phyloP scores from a whole-genome alignment of 805 yeast species.

The Debaryomyces prosopidis region DNA sequence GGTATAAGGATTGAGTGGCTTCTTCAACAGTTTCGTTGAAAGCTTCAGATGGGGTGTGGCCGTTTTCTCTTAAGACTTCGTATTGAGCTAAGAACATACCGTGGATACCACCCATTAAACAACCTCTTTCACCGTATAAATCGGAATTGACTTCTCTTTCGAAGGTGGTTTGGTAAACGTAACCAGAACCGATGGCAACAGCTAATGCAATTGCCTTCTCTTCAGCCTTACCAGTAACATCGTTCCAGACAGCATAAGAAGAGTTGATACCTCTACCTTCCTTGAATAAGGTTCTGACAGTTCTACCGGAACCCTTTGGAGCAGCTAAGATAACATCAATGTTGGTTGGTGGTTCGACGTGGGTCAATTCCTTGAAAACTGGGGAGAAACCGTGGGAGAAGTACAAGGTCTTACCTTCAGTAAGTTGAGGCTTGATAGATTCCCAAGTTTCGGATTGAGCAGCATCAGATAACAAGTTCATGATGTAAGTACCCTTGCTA shows the following conservation, averaged over 20 bases:
- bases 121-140: slow-evolving; percentile 99
- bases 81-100: slow-evolving; percentile 99
- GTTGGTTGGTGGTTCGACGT: slow-evolving; percentile 93
- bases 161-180: slow-evolving; percentile 99
- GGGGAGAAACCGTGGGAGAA: slow-evolving; percentile 99
- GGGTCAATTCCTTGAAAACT: slow-evolving; percentile 95
- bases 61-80: slow-evolving; percentile 99
- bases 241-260: slow-evolving; percentile 99
- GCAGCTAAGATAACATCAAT: slow-evolving; percentile 98
- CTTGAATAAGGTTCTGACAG: slow-evolving; percentile 98
- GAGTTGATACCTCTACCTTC: slow-evolving; percentile 99
- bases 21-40: slow-evolving; percentile 99
- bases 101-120: slow-evolving; percentile 99
- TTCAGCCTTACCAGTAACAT: slow-evolving; percentile 98
- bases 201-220: slow-evolving; percentile 98
- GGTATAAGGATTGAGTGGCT: slow-evolving; percentile 99
- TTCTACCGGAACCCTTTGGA: slow-evolving; percentile 99
- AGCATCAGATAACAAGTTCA: slow-evolving; percentile 98
- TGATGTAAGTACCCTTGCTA: slow-evolving; percentile 85
- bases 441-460: slow-evolving; percentile 99
- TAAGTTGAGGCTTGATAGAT: slow-evolving; percentile 81
- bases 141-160: slow-evolving; percentile 99
- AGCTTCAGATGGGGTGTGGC: slow-evolving; percentile 99
- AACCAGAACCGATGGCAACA: slow-evolving; percentile 99
- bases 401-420: slow-evolving; percentile 97